phyloP scores from a whole-genome alignment of 768 basidiomycete genomes.

The Auriscalpium vulgare region DNA sequence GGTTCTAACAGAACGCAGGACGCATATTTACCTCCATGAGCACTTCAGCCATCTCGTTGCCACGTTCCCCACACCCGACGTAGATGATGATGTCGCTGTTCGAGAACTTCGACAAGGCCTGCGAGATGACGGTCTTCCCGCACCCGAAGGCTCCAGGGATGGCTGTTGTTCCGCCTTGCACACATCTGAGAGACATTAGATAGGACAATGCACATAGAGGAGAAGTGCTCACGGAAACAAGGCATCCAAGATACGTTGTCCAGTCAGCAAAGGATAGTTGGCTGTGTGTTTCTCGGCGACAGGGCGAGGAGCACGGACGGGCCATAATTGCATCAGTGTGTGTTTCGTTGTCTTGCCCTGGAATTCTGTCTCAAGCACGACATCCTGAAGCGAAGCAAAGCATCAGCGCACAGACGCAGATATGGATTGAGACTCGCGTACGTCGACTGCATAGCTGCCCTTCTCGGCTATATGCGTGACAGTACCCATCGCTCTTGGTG shows the following conservation, averaged over 20 bases:
- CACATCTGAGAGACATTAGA: conserved; percentile 49
- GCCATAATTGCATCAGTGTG: conserved; percentile 98
- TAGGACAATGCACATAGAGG: neutral
- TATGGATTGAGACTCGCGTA: conserved; percentile 24
- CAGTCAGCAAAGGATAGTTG: conserved; percentile 85
- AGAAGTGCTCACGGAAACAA: conserved; percentile 74
- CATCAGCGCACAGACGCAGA: neutral
- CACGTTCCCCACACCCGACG: conserved; percentile 97
- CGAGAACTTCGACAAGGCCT: conserved; percentile 96
- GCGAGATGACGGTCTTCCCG: conserved; percentile 97
- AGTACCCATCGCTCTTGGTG: conserved; percentile 90
- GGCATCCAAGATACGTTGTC: conserved; percentile 94
- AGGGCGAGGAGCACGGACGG: conserved; percentile 94
- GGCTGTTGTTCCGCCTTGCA: conserved; percentile 92
- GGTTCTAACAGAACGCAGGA: conserved; percentile 1
- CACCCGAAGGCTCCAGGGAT: conserved; percentile 99
- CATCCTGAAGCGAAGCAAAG: conserved; percentile 47
- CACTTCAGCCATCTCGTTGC: conserved; percentile 99
- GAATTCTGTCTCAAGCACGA: conserved; percentile 95
- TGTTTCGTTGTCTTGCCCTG: conserved; percentile 91
- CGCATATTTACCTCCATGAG: conserved; percentile 72
- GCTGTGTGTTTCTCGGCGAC: conserved; percentile 94
- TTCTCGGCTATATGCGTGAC: conserved; percentile 91
- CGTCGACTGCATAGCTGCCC: conserved; percentile 87
- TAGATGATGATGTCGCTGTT: conserved; percentile 99